phyloP scores from a whole-genome alignment of 148 eudicot species.

The Heliosperma pusillum region DNA sequence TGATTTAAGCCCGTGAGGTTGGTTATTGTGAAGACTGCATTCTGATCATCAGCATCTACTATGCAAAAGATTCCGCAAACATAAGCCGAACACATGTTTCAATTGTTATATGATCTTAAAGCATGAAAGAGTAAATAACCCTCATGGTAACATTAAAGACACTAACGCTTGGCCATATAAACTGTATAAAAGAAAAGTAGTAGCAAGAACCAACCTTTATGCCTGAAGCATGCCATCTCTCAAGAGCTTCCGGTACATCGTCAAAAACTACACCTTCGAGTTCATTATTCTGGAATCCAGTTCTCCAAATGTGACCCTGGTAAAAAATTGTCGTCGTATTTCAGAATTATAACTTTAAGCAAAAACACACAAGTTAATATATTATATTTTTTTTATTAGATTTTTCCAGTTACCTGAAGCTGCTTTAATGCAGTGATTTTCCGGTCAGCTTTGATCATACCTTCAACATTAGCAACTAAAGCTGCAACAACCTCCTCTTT shows the following conservation, averaged over 20 bases:
- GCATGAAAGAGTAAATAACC: no score
- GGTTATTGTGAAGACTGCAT: not conserved
- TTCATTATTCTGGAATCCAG: slow-evolving; percentile 75
- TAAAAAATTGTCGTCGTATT: slow-evolving; percentile 17
- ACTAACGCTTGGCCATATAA: not conserved
- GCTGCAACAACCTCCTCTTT: slow-evolving; percentile 79
- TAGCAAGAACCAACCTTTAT: slow-evolving; percentile 46
- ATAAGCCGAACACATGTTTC: no score
- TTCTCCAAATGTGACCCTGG: slow-evolving; percentile 95
- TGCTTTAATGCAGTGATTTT: slow-evolving; percentile 92
- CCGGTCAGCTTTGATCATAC: slow-evolving; percentile 94
- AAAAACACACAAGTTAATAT: not conserved
- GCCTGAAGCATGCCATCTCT: slow-evolving; percentile 83
- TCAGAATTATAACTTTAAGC: not conserved
- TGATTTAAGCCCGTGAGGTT: not conserved
- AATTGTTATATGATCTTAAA: no score
- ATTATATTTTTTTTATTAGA: not conserved
- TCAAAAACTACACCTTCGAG: slow-evolving; percentile 70
- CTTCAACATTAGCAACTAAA: slow-evolving; percentile 81
- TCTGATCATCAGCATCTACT: not conserved
- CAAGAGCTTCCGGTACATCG: slow-evolving; percentile 87
- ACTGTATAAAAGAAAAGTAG: not conserved
- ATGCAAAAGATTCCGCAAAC: not conserved
- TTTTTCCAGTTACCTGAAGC: slow-evolving; percentile 56
- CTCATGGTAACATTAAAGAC: no score